These are phyloP conservation scores for Phoma sp. DNA, from an alignment of 2,329 filamentous ascomycete genomes.

Conservation along the genomic window DNA sequence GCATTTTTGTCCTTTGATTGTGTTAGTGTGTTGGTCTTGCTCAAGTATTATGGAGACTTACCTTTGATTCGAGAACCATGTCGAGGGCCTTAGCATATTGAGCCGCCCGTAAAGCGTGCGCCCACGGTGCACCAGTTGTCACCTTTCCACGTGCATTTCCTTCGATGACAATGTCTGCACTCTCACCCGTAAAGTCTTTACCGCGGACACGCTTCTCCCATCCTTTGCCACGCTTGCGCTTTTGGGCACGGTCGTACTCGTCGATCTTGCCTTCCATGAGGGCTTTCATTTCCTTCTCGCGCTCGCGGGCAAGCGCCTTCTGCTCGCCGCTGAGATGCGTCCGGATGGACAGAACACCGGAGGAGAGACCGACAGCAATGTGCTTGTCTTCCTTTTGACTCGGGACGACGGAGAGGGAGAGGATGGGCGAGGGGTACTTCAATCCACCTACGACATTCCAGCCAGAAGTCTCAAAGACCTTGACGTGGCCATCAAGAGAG, in stretches of 20 bases:
- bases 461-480: constrained; percentile 90
- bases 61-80: constrained; percentile 66
- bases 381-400: constrained; percentile 83
- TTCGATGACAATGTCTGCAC: constrained; percentile 87
- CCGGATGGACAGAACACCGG: constrained; percentile 86
- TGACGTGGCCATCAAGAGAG: constrained; percentile 93
- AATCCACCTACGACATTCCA: constrained; percentile 97
- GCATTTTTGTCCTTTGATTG: constrained; percentile 34
- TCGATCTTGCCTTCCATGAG: constrained; percentile 80
- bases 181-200: constrained; percentile 83
- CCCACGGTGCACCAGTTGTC: constrained; percentile 77
- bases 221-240: constrained; percentile 65
- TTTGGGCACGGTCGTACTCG: constrained; percentile 76
- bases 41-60: constrained; percentile 21
- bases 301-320: constrained; percentile 76
- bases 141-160: constrained; percentile 70
- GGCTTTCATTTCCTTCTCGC: constrained; percentile 84
- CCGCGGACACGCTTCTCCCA: constrained; percentile 70
- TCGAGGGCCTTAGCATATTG: constrained; percentile 82
- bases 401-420: constrained; percentile 80
- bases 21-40: constrained; percentile 15
- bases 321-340: constrained; percentile 87
- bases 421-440: constrained; percentile 91
- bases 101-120: constrained; percentile 78
- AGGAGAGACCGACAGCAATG: constrained; percentile 93